These are phyloP conservation scores for Penicillium fimorum DNA, from an alignment of 495 filamentous ascomycete genomes.

Conservation along the genomic window DNA sequence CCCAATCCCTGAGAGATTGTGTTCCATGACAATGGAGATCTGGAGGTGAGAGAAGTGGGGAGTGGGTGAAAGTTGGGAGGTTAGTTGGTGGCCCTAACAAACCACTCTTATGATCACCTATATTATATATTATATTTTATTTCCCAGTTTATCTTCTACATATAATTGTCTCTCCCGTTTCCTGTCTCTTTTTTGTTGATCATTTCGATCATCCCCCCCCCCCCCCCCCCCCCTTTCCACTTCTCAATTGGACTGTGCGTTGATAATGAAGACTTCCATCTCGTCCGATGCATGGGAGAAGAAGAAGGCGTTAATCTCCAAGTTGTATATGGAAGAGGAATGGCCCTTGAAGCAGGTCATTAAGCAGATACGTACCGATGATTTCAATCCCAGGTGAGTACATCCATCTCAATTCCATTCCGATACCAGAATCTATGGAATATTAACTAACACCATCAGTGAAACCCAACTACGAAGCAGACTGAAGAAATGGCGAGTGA, in stretches of 20 bases:
- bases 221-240: background rate
- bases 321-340: slow-evolving; percentile 50
- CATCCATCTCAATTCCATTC: background rate
- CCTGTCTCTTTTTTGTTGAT: slow-evolving; percentile 7
- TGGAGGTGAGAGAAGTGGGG: background rate
- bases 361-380: slow-evolving; percentile 47
- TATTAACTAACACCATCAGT: slow-evolving; percentile 20
- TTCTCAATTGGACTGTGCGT: slow-evolving; percentile 8
- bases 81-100: background rate
- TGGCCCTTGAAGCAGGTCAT: slow-evolving; percentile 52
- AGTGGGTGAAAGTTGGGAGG: no score
- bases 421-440: background rate
- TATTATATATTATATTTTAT: background rate
- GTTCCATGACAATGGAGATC: background rate
- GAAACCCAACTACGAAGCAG: slow-evolving; percentile 49
- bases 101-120: background rate
- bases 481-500: slow-evolving; percentile 51
- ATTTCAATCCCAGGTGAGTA: slow-evolving; percentile 49
- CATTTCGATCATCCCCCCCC: background rate
- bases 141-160: background rate
- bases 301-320: slow-evolving; percentile 48
- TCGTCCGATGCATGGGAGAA: slow-evolving; percentile 51
- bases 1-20: background rate
- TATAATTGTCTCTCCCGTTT: slow-evolving; percentile 12
- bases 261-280: slow-evolving; percentile 47